Conservation (phyloP, 345 rosid genomes). For the Hibiscus syriacus region DNA sequence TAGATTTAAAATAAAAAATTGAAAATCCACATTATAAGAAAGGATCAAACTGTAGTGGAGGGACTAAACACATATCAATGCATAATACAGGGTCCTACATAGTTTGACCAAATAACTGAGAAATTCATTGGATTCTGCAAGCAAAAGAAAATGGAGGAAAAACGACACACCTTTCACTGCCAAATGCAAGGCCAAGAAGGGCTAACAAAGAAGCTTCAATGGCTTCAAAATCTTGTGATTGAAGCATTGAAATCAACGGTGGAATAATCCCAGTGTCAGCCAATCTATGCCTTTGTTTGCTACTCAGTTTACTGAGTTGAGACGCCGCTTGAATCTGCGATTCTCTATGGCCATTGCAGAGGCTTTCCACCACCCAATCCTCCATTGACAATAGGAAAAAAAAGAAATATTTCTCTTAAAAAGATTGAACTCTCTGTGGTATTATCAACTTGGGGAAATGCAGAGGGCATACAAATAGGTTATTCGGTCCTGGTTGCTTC, state of each 20-base stretch:
- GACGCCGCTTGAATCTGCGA: slow-evolving; percentile 57
- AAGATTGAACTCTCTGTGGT: neutral
- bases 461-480: slow-evolving; percentile 4
- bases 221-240: slow-evolving; percentile 51
- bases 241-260: slow-evolving; percentile 66
- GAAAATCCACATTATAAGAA: neutral
- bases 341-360: slow-evolving; percentile 45
- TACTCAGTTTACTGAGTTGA: slow-evolving; percentile 38
- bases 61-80: neutral
- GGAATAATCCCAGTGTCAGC: slow-evolving; percentile 55
- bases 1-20: too few relatives aligned
- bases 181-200: slow-evolving; percentile 74
- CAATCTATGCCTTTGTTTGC: slow-evolving; percentile 49
- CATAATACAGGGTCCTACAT: neutral
- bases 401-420: neutral
- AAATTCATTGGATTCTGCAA: neutral
- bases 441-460: slow-evolving; percentile 11
- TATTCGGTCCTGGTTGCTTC: slow-evolving; percentile 41
- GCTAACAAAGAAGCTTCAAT: slow-evolving; percentile 65
- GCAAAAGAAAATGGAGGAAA: neutral
- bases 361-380: slow-evolving; percentile 42
- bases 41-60: neutral
- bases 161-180: slow-evolving; percentile 66
- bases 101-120: neutral
- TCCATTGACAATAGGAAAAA: slow-evolving; percentile 32